Conservation (phyloP, 164 flowering plant species). For the Chimonanthus praecox region DNA sequence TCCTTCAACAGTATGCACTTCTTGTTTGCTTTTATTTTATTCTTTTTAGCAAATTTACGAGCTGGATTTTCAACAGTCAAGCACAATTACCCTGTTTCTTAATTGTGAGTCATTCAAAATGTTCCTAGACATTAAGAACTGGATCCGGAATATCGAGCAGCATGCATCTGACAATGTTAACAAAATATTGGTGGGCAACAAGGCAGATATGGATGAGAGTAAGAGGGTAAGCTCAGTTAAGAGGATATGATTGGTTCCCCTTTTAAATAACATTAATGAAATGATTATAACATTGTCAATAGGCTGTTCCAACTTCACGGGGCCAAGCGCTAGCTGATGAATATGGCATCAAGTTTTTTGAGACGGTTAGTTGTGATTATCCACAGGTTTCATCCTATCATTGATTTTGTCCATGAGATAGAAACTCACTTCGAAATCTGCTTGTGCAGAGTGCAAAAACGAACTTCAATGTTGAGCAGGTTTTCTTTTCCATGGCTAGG, state of each 20-base stretch:
- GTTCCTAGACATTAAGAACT: constrained; percentile 55
- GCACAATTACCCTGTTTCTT: constrained; percentile 7
- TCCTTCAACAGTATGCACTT: constrained; percentile 42
- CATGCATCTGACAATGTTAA: constrained; percentile 68
- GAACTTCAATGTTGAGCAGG: constrained; percentile 54
- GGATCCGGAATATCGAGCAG: constrained; percentile 72
- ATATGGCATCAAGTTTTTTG: constrained; percentile 51
- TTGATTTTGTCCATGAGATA: background rate
- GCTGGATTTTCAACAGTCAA: constrained; percentile 3
- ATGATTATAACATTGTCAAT: constrained; percentile 1
- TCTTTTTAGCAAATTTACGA: background rate
- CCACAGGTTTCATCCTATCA: background rate
- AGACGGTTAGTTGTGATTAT: constrained; percentile 33
- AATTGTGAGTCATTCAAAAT: constrained; percentile 11
- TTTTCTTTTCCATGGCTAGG: constrained; percentile 53
- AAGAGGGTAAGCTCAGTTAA: constrained; percentile 40
- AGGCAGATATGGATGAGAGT: constrained; percentile 74
- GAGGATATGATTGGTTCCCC: background rate
- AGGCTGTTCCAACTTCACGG: constrained; percentile 51
- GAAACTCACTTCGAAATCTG: background rate
- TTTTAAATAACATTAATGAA: background rate
- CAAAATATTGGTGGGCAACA: constrained; percentile 69
- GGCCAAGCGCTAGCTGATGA: constrained; percentile 59
- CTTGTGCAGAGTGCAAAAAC: constrained; percentile 50
- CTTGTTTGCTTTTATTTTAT: constrained; percentile 6